Conservation (phyloP, 768 basidiomycete species). For the Lactarius sanguifluus region DNA sequence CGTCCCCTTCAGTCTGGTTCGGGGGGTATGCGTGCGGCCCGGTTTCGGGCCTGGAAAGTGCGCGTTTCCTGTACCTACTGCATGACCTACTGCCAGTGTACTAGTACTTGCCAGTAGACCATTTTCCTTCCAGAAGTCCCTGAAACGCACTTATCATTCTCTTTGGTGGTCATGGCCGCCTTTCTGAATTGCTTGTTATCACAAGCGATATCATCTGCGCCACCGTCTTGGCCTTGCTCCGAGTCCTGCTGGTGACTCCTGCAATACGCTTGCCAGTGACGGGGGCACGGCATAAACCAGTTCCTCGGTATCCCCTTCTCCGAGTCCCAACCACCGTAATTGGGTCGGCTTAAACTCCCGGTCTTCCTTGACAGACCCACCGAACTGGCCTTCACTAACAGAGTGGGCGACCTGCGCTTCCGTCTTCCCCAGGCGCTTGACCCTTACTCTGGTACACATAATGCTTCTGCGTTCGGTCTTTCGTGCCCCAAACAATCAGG, state of each 20-base stretch:
- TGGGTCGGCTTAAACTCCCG: neutral
- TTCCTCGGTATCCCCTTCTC: conserved; percentile 46
- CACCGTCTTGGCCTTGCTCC: neutral
- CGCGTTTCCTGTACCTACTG: too few species aligned
- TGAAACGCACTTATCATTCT: neutral
- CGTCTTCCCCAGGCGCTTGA: conserved; percentile 33
- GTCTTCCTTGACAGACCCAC: neutral
- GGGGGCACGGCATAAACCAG: conserved; percentile 32
- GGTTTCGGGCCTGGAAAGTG: too few species aligned
- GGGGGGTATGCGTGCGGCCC: too few species aligned
- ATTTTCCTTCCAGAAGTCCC: too few species aligned
- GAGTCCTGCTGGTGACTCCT: too few species aligned
- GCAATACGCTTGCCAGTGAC: conserved; percentile 27
- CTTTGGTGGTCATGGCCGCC: neutral
- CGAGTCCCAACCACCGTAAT: conserved; percentile 38
- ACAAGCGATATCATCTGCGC: neutral
- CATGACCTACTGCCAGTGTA: too few species aligned
- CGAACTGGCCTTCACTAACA: conserved; percentile 17
- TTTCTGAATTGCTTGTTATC: neutral
- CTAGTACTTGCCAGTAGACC: too few species aligned
- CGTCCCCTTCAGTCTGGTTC: too few species aligned
- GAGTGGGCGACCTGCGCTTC: conserved; percentile 40
- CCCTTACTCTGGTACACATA: conserved; percentile 24
- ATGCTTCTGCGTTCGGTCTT: conserved; percentile 28
- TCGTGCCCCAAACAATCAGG: conserved; percentile 31